These are phyloP conservation scores for Teratosphaeria pseudoeucalypti DNA, from an alignment of 2,329 filamentous ascomycete species.

Conservation along the genomic window DNA sequence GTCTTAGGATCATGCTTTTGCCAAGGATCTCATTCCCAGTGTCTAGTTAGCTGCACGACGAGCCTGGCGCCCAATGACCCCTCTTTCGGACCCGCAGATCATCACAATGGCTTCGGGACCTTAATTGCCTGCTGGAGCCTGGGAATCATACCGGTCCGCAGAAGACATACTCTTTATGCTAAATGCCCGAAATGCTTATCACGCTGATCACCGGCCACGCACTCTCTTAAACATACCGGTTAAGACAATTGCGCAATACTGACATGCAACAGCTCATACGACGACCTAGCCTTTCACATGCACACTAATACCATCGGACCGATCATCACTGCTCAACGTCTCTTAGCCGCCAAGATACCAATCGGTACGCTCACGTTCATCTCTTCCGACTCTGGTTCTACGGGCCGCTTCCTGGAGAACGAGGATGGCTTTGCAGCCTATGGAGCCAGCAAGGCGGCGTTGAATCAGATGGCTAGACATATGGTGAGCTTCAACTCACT, in stretches of 20 bases:
- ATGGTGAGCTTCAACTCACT: constrained; percentile 24
- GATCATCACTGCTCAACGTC: constrained; percentile 45
- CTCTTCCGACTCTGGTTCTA: constrained; percentile 47
- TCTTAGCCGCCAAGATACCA: constrained; percentile 38
- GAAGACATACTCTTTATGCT: neutral
- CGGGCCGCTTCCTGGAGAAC: constrained; percentile 40
- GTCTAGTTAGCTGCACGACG: neutral
- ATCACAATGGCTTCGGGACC: neutral
- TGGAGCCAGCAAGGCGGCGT: constrained; percentile 45
- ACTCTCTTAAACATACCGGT: neutral
- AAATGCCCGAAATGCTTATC: neutral
- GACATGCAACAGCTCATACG: constrained; percentile 35
- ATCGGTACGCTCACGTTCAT: constrained; percentile 47
- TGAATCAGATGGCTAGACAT: constrained; percentile 47
- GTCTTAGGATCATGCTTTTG: neutral
- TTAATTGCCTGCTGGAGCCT: neutral
- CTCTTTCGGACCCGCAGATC: neutral
- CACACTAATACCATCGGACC: constrained; percentile 50
- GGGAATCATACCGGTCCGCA: neutral
- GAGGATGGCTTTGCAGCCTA: constrained; percentile 52
- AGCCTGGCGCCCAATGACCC: neutral
- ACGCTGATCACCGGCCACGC: neutral
- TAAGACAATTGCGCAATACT: neutral
- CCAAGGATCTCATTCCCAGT: neutral
- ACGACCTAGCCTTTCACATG: constrained; percentile 44